Base-by-base conservation (phyloP, 2,329 filamentous ascomycete genomes). In the Pseudogymnoascus sp. region DNA sequence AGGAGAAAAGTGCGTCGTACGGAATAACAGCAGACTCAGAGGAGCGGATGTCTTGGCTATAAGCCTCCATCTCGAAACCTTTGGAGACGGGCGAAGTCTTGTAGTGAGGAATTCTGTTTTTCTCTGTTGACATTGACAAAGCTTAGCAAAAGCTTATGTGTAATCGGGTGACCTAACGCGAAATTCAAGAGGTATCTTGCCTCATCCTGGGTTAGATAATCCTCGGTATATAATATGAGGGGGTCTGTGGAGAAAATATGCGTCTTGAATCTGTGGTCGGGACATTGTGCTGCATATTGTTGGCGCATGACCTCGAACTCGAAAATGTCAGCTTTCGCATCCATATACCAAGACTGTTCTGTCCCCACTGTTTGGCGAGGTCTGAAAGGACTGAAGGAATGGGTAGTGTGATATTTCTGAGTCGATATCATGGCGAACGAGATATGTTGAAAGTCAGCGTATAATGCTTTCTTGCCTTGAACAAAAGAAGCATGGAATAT, bases 171-270 rank as follows among this genome's bases (percentile, higher is more conserved):
- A 18, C 61, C 66, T 62, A 74, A 84, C 82, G 82, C 85, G 57
- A 81, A 73, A 4, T 73, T 68, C 6, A 85, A 71, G 30, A 85
- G 70, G 66, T 82, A 76, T n/a, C 75, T 70, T 11, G 76, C 75
- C 69, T 86, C 82, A 1, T 70, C 65, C 1, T 67, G 67, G 14
- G 73, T 77, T 36, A 86, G 63, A 68, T 85, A 86, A 36, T 76
- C 73, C 67, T 83, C 80, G 54, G 86, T 78, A 69, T 86, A 85
- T 14, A 86, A 74, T 6, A 86, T 74, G 63, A 86, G 69, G 2
- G 83, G 83, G 47, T 78, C 76, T 14, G 77, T 72, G 16, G 76
- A 79, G 59, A 85, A 74, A 4, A 86, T 72, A 65, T 82, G 78
- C 1, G 79, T 71, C 12, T 66, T 65, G 59, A 69, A 72, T 6